phyloP scores from a whole-genome alignment of 805 yeast genomes.

The Wickerhamomyces kurtzmanii region DNA sequence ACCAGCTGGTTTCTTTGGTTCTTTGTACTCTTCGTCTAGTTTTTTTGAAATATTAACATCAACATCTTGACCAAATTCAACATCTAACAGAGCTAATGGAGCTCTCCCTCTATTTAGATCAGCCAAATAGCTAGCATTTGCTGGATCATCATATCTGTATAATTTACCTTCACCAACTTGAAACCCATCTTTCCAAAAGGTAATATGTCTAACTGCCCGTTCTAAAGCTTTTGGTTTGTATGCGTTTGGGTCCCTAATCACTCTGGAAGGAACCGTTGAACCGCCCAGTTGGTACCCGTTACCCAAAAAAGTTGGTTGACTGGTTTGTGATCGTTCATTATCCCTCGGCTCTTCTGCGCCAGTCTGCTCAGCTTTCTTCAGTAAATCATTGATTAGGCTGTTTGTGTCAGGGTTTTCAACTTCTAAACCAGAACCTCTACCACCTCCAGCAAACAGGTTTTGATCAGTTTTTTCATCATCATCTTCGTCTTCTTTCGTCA shows the following conservation, averaged over 20 bases:
- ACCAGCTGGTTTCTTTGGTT: conserved; percentile 52
- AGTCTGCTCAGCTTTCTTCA: conserved; percentile 60
- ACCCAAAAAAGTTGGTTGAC: conserved; percentile 25
- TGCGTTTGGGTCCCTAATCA: conserved; percentile 23
- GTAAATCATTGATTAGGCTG: conserved; percentile 40
- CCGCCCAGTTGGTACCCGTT: conserved; percentile 31
- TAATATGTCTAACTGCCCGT: conserved; percentile 70
- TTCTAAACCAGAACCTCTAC: conserved; percentile 66
- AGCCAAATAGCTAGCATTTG: conserved; percentile 65
- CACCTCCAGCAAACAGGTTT: conserved; percentile 57
- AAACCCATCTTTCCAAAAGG: conserved; percentile 96
- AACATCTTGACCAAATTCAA: conserved; percentile 85
- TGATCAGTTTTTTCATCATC: conserved; percentile 48
- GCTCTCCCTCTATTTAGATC: conserved; percentile 88
- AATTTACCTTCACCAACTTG: conserved; percentile 88
- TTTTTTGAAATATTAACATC: conserved; percentile 81
- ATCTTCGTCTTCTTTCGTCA: conserved; percentile 27
- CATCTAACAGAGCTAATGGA: conserved; percentile 74
- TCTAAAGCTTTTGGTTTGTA: conserved; percentile 18
- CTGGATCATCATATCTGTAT: conserved; percentile 85
- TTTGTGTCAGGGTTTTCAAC: conserved; percentile 61
- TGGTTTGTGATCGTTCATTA: conserved; percentile 25
- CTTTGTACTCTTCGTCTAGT: conserved; percentile 67
- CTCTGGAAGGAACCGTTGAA: conserved; percentile 19
- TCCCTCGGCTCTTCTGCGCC: conserved; percentile 36